Evolutionary conservation across 257 asterid genomes (phyloP), one percentile per base, ranked within the genome.

Genomic region (Gardenia jasminoides): DNA sequence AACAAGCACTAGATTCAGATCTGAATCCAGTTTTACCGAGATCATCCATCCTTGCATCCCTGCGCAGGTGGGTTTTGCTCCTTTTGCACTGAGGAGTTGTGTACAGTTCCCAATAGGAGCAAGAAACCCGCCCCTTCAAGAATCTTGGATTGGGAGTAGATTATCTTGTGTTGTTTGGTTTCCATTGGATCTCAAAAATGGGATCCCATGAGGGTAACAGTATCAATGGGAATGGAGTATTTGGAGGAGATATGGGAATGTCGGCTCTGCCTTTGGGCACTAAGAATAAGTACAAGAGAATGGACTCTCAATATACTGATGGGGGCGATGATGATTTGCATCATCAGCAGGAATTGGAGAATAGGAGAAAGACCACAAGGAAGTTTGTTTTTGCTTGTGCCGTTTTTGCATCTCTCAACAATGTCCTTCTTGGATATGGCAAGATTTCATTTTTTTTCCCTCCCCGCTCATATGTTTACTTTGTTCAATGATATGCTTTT

Each of bases 391-490:
- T 87, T 83, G 98, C 98, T 82, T 94, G 99, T 70, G 96, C 99
- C 83, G 93, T 95, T 74, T 95, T 95, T 81, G 99, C 99, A 50
- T 95, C 98, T 74, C 97, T 95, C 71, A 95, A 93, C 81, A 90
- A 87, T 81, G 98, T 91, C 69, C 98, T 95, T 67, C 97, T 95
- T 82, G 99, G 99, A 48, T 95, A 95, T 81, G 99, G 99, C 89
- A 88, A 82, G 26, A 41, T 28, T 62, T 77, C n/a, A 44, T 41
- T 36, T 41, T 3, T 33, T 80, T 39, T 26, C n/a, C n/a, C n/a
- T n/a, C n/a, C n/a, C 7, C 50, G 65, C 43, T 3, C 76, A 39
- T 22, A 48, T 75, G 65, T 58, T 74, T 74, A 24, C 54, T 26
- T 75, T 36, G 36, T 7, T 50, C 10, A 39, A 20, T 44, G 50